Conservation (phyloP, 768 basidiomycete genomes). For the Trametes cingulata region DNA sequence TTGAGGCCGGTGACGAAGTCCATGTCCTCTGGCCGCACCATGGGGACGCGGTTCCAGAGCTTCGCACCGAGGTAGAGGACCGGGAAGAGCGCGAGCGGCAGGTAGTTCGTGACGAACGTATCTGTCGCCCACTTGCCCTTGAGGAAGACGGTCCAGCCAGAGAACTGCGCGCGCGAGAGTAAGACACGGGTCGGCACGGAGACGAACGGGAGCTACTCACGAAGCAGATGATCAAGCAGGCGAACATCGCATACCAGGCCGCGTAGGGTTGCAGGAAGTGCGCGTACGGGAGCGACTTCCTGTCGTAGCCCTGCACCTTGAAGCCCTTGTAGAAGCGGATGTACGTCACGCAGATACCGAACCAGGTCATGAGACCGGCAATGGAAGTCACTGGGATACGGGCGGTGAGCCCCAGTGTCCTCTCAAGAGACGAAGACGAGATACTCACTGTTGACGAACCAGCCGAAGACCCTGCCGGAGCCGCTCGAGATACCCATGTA, state of each 20-base stretch:
- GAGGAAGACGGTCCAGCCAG: slow-evolving; percentile 54
- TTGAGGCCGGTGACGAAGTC: slow-evolving; percentile 72
- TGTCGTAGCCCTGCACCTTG: slow-evolving; percentile 77
- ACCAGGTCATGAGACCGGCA: slow-evolving; percentile 49
- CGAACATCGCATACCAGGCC: slow-evolving; percentile 51
- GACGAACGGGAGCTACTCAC: slow-evolving; percentile 45
- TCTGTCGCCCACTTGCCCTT: slow-evolving; percentile 53
- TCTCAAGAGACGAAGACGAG: neutral
- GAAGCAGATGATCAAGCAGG: slow-evolving; percentile 53
- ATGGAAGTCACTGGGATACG: slow-evolving; percentile 36
- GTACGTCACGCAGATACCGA: slow-evolving; percentile 49
- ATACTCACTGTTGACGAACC: slow-evolving; percentile 62
- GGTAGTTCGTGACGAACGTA: slow-evolving; percentile 83
- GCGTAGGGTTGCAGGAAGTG: slow-evolving; percentile 71
- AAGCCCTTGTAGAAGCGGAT: slow-evolving; percentile 82
- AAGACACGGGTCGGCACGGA: slow-evolving; percentile 20
- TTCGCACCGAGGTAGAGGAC: slow-evolving; percentile 66
- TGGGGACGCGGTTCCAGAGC: slow-evolving; percentile 49
- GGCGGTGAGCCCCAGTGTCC: neutral
- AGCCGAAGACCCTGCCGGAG: slow-evolving; percentile 74
- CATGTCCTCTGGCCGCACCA: slow-evolving; percentile 65
- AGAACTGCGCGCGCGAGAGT: slow-evolving; percentile 38
- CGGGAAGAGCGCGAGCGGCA: slow-evolving; percentile 71
- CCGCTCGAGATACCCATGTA: slow-evolving; percentile 76
- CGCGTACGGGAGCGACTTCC: slow-evolving; percentile 68